Base-by-base conservation (phyloP, 2,329 filamentous ascomycete species). In the Domatiomyces catenatus region DNA sequence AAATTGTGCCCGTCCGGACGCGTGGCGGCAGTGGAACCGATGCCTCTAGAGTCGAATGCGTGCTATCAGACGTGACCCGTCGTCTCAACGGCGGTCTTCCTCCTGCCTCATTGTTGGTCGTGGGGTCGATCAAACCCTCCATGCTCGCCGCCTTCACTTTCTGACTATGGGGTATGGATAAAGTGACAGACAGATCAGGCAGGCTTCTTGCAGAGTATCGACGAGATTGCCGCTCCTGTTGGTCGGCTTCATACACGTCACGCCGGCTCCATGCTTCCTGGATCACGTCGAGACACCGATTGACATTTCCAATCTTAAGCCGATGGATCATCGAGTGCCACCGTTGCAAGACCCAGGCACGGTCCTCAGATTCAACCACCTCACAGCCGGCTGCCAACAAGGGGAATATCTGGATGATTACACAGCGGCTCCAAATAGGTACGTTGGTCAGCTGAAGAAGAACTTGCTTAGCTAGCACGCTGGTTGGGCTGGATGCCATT, bases 391-490 rank as follows among this genome's bases (percentile, higher is more conserved):
- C 82, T 0, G 76, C 79, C 55, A 84, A 71, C 1, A 86, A 71
- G 1, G 82, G 82, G 56, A 80, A 85, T 52, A 84, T 82, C 42
- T 85, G 81, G 1, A 84, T 75, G 45, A 84, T 81, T 17, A 79
- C 75, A 0, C 80, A 74, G 7, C 80, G 73, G 36, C 78, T 82
- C 8, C 70, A 73, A 1, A 77, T 65, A 1, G 81, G 79, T 0
- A 85, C 78, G 0, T 76, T 81, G 2, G 79, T 80, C 2, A 86
- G 66, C 48, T 77, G 73, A 19, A 75, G 70, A 48, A 85, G 64
- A 1, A 80, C 76, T 46, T 76, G 75, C 59, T 80, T 77, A 0
- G 81, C 79, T 7, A 84, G 67, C 22, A 75, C 71, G 6, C 72
- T 69, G 0, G 77, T 72, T 1, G 74, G 68, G 43, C 75, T 68